Conservation (phyloP, 352 stramenopile genomes). For the Phytophthora foliorum region DNA sequence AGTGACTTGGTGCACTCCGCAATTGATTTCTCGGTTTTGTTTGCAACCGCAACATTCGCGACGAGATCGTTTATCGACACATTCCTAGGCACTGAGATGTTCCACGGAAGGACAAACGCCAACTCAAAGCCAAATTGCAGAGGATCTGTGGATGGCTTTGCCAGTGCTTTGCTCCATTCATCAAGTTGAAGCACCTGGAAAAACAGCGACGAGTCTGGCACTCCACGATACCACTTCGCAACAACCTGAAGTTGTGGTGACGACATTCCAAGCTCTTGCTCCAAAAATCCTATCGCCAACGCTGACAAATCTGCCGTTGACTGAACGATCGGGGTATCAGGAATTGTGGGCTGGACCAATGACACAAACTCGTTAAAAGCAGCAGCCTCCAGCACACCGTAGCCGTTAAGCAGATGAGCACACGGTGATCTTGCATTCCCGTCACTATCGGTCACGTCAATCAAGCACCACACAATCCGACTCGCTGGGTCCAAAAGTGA, state of each 20-base stretch:
- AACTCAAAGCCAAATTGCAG: slow-evolving; percentile 60
- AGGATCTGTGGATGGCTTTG: slow-evolving; percentile 36
- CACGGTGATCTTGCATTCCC: slow-evolving; percentile 24
- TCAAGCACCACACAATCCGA: slow-evolving; percentile 58
- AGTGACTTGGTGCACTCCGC: slow-evolving; percentile 43
- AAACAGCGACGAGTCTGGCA: slow-evolving; percentile 51
- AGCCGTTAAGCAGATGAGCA: slow-evolving; percentile 50
- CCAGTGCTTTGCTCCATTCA: slow-evolving; percentile 37
- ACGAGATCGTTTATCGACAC: slow-evolving; percentile 42
- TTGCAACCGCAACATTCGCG: slow-evolving; percentile 37
- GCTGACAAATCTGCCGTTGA: slow-evolving; percentile 45
- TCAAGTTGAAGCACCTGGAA: slow-evolving; percentile 57
- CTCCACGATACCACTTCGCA: slow-evolving; percentile 51
- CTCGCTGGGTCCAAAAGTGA: slow-evolving; percentile 61
- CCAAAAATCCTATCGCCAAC: slow-evolving; percentile 52
- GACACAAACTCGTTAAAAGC: slow-evolving; percentile 40
- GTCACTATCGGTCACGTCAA: slow-evolving; percentile 28
- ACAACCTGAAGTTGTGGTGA: slow-evolving; percentile 40
- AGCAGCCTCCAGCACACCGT: slow-evolving; percentile 37
- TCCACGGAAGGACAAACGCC: slow-evolving; percentile 47
- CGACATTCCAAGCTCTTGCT: slow-evolving; percentile 41
- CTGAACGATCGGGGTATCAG: slow-evolving; percentile 22
- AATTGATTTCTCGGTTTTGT: slow-evolving; percentile 16
- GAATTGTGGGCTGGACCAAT: slow-evolving; percentile 42
- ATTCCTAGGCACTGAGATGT: slow-evolving; percentile 29